These are phyloP conservation scores for Stephania japonica DNA, from an alignment of 164 flowering plant genomes.

Conservation along the genomic window DNA sequence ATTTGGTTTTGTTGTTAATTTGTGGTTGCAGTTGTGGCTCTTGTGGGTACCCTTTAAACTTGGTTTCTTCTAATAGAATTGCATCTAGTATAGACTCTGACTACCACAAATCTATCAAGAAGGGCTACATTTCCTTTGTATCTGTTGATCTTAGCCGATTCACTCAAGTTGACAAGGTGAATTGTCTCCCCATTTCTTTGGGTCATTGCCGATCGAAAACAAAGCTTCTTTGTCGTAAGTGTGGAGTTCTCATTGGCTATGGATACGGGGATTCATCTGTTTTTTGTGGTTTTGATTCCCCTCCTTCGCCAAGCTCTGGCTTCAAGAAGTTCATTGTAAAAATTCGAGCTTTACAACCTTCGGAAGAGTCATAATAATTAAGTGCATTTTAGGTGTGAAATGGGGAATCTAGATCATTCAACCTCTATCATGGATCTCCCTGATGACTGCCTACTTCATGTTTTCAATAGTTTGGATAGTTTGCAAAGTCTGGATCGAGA, in stretches of 20 bases:
- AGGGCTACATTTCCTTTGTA: conserved; percentile 47
- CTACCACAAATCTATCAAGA: conserved; percentile 46
- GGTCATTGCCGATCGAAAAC: conserved; percentile 42
- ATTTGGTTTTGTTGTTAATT: neutral
- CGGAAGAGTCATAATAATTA: conserved; percentile 26
- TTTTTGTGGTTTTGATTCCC: conserved; percentile 43
- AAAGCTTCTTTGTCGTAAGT: conserved; percentile 57
- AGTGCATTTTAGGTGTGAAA: neutral
- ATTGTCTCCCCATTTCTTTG: conserved; percentile 47
- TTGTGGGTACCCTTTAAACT: conserved; percentile 58
- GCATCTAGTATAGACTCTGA: conserved; percentile 43
- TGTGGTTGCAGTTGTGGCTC: conserved; percentile 51
- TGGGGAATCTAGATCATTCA: conserved; percentile 13
- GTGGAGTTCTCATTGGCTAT: conserved; percentile 51
- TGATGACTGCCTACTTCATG: conserved; percentile 51
- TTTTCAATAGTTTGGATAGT: conserved; percentile 36
- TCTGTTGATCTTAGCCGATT: conserved; percentile 56
- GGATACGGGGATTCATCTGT: conserved; percentile 46
- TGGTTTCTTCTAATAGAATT: conserved; percentile 41
- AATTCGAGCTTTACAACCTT: conserved; percentile 53
- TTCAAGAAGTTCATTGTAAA: conserved; percentile 42
- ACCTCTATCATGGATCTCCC: conserved; percentile 48
- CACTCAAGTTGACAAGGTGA: conserved; percentile 59
- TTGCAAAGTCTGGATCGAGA: conserved; percentile 32
- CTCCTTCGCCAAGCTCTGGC: conserved; percentile 29